A percentile compares a stretch with the other conserved stretches of the same genome.
Conservation (phyloP, 163 green algal species). For the Chloromonas sp. region DNA sequence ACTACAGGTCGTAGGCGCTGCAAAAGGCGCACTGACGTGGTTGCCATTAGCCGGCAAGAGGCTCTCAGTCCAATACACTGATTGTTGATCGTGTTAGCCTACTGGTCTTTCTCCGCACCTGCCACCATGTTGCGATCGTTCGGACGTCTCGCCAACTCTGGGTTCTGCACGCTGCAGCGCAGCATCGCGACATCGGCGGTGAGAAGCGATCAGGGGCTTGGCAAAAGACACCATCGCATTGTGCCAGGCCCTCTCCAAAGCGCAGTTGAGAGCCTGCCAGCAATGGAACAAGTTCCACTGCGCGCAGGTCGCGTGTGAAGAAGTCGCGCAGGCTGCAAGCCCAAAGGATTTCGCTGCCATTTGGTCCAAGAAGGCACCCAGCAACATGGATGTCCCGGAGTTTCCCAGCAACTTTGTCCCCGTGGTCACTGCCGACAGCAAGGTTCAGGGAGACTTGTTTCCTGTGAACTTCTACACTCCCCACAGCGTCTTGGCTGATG, state of each 20-base stretch:
- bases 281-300: background rate
- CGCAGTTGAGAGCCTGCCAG: background rate
- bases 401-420: slow-evolving; percentile 60
- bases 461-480: slow-evolving; percentile 78
- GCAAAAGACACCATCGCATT: background rate
- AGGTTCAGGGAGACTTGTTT: slow-evolving; percentile 65
- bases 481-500: slow-evolving; percentile 33
- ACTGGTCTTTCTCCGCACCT: too few relatives aligned
- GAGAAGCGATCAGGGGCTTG: background rate
- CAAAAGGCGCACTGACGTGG: too few relatives aligned
- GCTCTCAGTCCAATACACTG: too few relatives aligned
- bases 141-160: background rate
- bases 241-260: background rate
- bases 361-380: slow-evolving; percentile 50
- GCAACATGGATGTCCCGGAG: slow-evolving; percentile 44
- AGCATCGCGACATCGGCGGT: slow-evolving; percentile 3
- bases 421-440: background rate
- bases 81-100: too few relatives aligned
- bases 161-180: background rate
- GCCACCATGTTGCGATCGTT: background rate
- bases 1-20: too few relatives aligned
- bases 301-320: slow-evolving; percentile 27
- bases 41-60: too few relatives aligned
- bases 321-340: slow-evolving; percentile 35
- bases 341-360: slow-evolving; percentile 50